Conservation (phyloP, 2,329 filamentous ascomycete species). For the Phoma sp. region DNA sequence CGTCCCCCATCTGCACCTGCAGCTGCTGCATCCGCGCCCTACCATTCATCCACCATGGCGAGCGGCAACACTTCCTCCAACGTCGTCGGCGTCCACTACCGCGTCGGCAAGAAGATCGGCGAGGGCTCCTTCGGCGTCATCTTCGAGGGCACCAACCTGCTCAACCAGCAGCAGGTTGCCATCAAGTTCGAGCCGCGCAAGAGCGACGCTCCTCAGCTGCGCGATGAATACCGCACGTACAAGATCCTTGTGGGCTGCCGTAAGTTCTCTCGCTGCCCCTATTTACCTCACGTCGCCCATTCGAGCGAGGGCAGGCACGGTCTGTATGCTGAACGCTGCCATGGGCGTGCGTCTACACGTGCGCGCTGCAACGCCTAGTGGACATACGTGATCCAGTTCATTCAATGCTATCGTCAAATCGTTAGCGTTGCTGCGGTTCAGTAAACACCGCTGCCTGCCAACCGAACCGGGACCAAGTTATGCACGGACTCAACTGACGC, state of each 20-base stretch:
- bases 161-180: constrained; percentile 98
- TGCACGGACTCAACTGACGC: constrained; percentile 18
- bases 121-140: constrained; percentile 99
- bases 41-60: constrained; percentile 63
- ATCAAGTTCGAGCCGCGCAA: constrained; percentile 99
- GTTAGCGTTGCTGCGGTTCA: neutral
- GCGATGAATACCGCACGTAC: constrained; percentile 98
- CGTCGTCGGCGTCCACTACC: constrained; percentile 97
- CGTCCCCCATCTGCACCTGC: constrained; percentile 13
- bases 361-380: neutral
- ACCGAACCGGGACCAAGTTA: neutral
- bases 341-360: constrained; percentile 7
- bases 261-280: constrained; percentile 63
- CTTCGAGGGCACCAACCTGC: constrained; percentile 95
- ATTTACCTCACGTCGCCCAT: constrained; percentile 15
- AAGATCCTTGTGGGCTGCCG: constrained; percentile 99
- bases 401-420: neutral
- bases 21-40: constrained; percentile 16
- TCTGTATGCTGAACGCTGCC: constrained; percentile 14
- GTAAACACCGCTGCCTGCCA: constrained; percentile 1
- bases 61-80: constrained; percentile 93
- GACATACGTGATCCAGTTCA: neutral
- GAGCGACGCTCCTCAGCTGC: constrained; percentile 95
- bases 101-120: constrained; percentile 99
- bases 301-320: constrained; percentile 17